Conservation (phyloP, 257 asterid species). For the Haberlea rhodopensis region DNA sequence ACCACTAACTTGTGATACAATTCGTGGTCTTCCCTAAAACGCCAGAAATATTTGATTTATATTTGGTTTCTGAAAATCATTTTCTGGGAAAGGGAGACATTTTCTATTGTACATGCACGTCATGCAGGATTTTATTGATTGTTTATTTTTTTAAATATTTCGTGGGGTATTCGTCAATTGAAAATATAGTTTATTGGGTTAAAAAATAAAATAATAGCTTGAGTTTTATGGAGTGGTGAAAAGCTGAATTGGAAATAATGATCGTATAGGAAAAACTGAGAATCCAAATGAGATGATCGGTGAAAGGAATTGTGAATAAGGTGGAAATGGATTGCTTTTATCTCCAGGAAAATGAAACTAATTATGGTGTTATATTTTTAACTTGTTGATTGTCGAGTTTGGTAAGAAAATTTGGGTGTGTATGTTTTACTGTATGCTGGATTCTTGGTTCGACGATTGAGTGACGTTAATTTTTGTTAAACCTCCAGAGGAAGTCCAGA, state of each 20-base stretch:
- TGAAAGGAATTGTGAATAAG: neutral
- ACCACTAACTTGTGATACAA: too few species aligned
- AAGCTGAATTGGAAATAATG: neutral
- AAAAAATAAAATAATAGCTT: neutral
- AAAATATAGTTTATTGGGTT: too few species aligned
- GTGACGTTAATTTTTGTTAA: slow-evolving; percentile 11
- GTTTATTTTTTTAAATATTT: too few species aligned
- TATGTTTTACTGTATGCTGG: neutral
- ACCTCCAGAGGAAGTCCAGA: slow-evolving; percentile 47
- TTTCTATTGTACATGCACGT: neutral
- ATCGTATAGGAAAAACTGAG: neutral
- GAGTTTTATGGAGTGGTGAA: neutral
- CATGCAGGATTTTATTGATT: neutral
- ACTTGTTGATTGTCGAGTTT: neutral
- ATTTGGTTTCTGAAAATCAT: neutral
- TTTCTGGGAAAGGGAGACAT: neutral
- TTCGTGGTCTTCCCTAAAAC: slow-evolving; percentile 1
- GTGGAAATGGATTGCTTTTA: neutral
- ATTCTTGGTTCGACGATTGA: neutral
- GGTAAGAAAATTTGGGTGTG: too few species aligned
- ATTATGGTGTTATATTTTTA: neutral
- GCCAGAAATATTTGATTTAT: neutral
- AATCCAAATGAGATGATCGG: neutral
- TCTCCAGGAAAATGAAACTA: neutral
- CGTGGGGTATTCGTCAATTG: neutral